Evolutionary conservation across 2,329 filamentous ascomycete genomes (phyloP), one percentile per base, ranked within the genome.

Genomic region (Beauveria varroae): DNA sequence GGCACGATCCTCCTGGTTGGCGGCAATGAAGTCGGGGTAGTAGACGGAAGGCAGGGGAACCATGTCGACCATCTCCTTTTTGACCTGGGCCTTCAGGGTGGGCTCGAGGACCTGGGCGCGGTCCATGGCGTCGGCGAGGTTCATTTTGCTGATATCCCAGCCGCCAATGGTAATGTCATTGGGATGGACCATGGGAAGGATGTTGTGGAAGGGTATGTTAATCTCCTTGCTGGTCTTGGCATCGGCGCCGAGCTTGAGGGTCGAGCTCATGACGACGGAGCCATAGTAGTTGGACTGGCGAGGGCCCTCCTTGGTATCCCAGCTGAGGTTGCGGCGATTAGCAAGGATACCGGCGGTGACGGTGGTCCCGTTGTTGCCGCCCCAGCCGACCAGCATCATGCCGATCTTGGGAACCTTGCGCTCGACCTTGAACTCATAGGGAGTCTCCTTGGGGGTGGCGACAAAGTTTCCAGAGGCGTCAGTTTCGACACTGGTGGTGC

Each of bases 11-110:
- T 95, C 93, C 79, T 99, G 95, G 81, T 99, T 99, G 73, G 95
- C 90, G 67, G 95, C 95, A 72, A 99, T 99, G 81, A 99, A 99
- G 78, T 98, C 95, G 1, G 95, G 95, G 76, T 99, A 99, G 85
- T 99, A 99, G 78, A 98, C 89, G 76, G 90, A 93, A 26, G 92
- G 93, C 65, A 98, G 85, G 34, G 95, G 95, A 68, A 88, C 87
- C 86, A 98, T 90, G 68, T 81, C 80, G 64, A 86, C 80, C 92
- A 98, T 93, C 79, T 98, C 91, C 83, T 98, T 96, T 78, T 86
- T 88, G 69, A 99, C 89, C 70, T 90, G 84, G 61, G 81, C 79
- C 84, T 99, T 99, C 71, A 99, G 83, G 34, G 90, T 88, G n/a
- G 95, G 95, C 79, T 98, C 93, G 59, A 99, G 86, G 59, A 99